phyloP scores from a whole-genome alignment of 257 asterid genomes.

The Striga asiatica region DNA sequence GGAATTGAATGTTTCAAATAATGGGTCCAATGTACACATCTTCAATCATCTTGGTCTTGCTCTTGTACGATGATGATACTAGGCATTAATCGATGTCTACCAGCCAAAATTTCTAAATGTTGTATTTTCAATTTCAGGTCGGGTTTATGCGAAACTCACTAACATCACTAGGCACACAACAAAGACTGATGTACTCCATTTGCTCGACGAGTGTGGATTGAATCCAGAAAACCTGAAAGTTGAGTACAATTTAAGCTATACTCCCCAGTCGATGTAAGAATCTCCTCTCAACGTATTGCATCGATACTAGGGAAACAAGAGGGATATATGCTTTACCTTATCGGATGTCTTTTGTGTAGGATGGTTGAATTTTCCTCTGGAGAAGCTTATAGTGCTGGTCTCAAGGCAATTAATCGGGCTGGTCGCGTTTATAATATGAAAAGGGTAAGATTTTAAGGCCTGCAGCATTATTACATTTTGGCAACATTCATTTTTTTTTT shows the following conservation, averaged over 20 bases:
- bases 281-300: conserved; percentile 6
- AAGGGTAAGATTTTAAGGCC: conserved; percentile 32
- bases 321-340: not conserved
- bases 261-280: conserved; percentile 38
- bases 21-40: not conserved
- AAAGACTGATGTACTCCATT: conserved; percentile 38
- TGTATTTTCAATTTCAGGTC: conserved; percentile 25
- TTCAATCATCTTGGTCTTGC: not conserved
- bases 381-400: conserved; percentile 31
- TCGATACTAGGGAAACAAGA: not conserved
- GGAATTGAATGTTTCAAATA: not conserved
- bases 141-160: conserved; percentile 28
- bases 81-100: not conserved
- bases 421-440: conserved; percentile 43
- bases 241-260: conserved; percentile 29
- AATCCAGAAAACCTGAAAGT: conserved; percentile 42
- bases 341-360: conserved; percentile 28
- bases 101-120: conserved; percentile 2
- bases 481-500: not conserved
- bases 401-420: conserved; percentile 34
- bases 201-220: conserved; percentile 35
- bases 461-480: not conserved
- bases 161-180: conserved; percentile 39
- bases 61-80: not conserved
- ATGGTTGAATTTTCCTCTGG: conserved; percentile 51